phyloP scores from a whole-genome alignment of 331 rosid species.

The Quercus tomentella region DNA sequence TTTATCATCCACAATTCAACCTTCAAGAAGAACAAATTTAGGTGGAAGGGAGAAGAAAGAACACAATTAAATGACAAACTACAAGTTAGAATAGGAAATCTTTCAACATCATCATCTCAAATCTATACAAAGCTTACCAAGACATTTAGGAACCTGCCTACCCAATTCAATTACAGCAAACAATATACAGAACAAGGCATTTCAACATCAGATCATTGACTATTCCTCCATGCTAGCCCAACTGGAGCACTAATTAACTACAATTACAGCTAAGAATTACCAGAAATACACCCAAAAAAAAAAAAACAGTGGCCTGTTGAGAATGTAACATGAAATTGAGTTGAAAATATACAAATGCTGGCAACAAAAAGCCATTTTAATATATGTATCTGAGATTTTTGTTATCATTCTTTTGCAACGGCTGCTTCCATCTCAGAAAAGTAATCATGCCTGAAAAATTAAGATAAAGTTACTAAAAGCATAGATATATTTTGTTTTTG shows the following conservation, averaged over 20 bases:
- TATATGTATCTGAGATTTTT: not conserved
- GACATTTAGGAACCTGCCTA: too few relatives aligned
- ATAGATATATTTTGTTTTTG: too few relatives aligned
- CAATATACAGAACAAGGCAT: not conserved
- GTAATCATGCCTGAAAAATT: slow-evolving; percentile 33
- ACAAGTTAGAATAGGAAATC: too few relatives aligned
- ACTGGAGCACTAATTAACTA: not conserved
- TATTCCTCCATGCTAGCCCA: not conserved
- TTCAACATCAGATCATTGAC: not conserved
- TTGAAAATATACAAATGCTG: not conserved
- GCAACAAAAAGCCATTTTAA: not conserved
- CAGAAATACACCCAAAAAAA: not conserved
- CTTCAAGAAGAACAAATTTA: too few relatives aligned
- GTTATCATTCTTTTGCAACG: slow-evolving; percentile 34
- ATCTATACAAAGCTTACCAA: too few relatives aligned
- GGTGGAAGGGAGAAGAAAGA: too few relatives aligned
- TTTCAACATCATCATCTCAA: too few relatives aligned
- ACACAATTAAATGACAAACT: too few relatives aligned
- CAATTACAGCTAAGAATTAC: not conserved
- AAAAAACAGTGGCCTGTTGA: too few relatives aligned
- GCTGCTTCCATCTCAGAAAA: slow-evolving; percentile 27
- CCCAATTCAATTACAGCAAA: too few relatives aligned
- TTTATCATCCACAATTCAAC: too few relatives aligned
- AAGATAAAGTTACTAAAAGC: not conserved
- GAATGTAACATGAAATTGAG: not conserved